Base-by-base conservation (phyloP, 1,139 yeast species). In the Blastobotrys apis region DNA sequence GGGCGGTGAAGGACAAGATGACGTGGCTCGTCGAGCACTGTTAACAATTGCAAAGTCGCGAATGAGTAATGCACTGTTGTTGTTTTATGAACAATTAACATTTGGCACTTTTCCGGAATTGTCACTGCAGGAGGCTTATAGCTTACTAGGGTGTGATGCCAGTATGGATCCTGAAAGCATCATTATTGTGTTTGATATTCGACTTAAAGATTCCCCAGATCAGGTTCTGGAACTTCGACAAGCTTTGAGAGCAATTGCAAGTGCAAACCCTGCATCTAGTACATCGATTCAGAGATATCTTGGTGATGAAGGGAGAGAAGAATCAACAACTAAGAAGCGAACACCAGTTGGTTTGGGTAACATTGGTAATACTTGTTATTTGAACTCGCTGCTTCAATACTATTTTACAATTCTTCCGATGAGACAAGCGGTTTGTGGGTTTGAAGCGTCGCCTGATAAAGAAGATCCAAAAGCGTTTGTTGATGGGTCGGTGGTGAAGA, bases 291-390 rank as follows among this genome's bases (percentile, higher is more conserved):
- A 23, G 17, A 21, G 5, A 10, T 39, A 17, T 20, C 33, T 39
- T 13, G 43, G 43, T 12, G 34, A 33, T 13, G 6, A 5, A 12
- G 6, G n/a, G n/a, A 6, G 12, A 25, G 13, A 8, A 8, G 31
- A 16, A 12, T 26, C 37, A 8, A 12, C 12, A 9, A 5, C n/a
- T n/a, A 33, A 27, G 26, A 30, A 33, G 10, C 26, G 22, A 4
- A 10, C 95, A 78, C 97, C 97, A 0, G 86, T 88, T 4, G 98
- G 97, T 0, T 72, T 92, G 58, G 86, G 84, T 62, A 92, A 92
- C 59, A 88, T 88, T 54, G 97, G 98, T 27, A 92, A 92, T 60
- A 90, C 98, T 0, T 92, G 98, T 63, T 92, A 92, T 55, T 72
- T 92, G 59, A 92, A 92, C 60, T 88, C 97, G 0, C 71, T 92